Evolutionary conservation across 805 yeast species (phyloP), one percentile per base, ranked within the genome.

Genomic region (Saturnispora zaruensis): DNA sequence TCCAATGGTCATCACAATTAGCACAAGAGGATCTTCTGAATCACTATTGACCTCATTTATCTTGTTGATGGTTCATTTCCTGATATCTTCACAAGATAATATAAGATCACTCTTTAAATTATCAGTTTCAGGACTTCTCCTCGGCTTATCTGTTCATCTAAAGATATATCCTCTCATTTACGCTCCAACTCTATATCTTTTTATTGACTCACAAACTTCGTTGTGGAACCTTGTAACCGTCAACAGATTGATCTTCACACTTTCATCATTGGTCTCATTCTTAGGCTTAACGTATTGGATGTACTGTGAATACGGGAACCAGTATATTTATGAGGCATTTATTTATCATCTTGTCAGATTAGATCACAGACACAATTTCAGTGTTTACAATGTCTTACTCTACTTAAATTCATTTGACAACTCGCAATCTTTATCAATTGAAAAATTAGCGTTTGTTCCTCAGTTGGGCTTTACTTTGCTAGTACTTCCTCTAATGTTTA

Each of bases 321-420:
- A 87, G 55, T 91, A 83, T 61, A 52, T 93, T 11, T 70, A 78
- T 40, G 86, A 91, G 57, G 76, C 96, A 0, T 89, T 87, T 62
- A 61, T 88, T 4, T 90, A 91, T 63, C 99, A 91, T 65, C 68
- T 91, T 40, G 72, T 78, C 7, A 72, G 99, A 53, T 66, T 87
- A 4, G 99, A 93, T 64, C 99, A 93, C 65, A 78, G 99, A 44
- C 99, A 93, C 67, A 93, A 93, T 66, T 93, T 93, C 62, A 87
- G 96, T 4, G 71, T 90, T 2, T 93, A 90, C 76, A 86, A 90
- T 63, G 69, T 87, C 11, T 69, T 82, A 21, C 69, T 93, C 38
- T 85, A 84, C 63, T 78, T 76, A 61, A 75, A 75, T 43, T 81
- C 89, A 2, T 71, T 72, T 16, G 46, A 56, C 6, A 45, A 51